Percentiles rank a stretch among this genome's conserved stretches.
phyloP scores from a whole-genome alignment of 495 filamentous ascomycete genomes.

The Podospora australis region DNA sequence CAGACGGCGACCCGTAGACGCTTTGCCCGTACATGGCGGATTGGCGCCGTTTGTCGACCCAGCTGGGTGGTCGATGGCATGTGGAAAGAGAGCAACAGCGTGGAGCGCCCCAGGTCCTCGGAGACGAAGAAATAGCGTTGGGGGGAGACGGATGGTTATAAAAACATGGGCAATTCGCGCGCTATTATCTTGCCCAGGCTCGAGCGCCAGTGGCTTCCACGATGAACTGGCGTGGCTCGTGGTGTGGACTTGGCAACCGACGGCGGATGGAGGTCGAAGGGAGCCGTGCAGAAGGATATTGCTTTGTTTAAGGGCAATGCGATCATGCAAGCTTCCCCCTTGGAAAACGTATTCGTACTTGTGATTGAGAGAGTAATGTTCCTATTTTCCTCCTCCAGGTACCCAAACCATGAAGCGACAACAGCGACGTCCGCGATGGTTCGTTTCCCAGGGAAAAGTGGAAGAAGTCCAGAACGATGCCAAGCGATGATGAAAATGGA shows the following conservation, averaged over 20 bases:
- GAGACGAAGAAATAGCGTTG: neutral
- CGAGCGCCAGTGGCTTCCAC: neutral
- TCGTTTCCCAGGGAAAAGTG: no score
- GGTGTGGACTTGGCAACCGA: neutral
- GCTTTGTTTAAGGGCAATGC: no score
- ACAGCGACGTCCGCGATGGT: no score
- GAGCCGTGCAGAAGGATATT: no score
- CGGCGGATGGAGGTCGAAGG: no score
- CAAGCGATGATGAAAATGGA: neutral
- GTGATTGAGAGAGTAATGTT: no score
- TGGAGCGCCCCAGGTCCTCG: no score
- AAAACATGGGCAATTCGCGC: neutral
- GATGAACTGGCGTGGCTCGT: neutral
- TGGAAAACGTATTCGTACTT: no score
- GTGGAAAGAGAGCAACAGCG: no score
- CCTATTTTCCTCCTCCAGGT: no score
- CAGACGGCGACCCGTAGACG: neutral
- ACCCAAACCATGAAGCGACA: no score
- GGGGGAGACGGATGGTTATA: neutral
- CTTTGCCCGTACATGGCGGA: slow-evolving; percentile 4
- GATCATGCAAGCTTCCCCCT: no score
- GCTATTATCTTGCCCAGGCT: neutral
- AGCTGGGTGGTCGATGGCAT: slow-evolving; percentile 5
- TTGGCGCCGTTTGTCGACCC: neutral
- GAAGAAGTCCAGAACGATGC: neutral